Conservation (phyloP, 106 monocot species). For the Phalaenopsis equestris region DNA sequence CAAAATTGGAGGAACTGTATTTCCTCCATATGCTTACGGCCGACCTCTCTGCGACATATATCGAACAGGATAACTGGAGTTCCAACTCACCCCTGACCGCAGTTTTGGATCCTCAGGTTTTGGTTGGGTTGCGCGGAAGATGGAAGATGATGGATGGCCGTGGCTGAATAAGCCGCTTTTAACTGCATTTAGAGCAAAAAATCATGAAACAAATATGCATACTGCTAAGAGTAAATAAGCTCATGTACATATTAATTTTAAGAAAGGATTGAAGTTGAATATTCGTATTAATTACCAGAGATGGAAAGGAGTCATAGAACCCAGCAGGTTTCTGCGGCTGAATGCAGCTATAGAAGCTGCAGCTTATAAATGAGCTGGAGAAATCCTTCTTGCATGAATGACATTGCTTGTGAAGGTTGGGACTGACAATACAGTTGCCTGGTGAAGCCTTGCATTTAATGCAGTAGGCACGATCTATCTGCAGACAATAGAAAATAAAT, state of each 20-base stretch:
- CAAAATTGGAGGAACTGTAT: conserved; percentile 9
- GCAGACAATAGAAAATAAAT: neutral
- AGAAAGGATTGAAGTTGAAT: too few relatives aligned
- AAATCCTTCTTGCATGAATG: neutral
- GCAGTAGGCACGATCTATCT: neutral
- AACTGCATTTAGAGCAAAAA: neutral
- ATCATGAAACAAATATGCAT: too few relatives aligned
- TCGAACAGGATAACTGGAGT: neutral
- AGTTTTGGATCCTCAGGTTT: neutral
- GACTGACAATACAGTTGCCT: neutral
- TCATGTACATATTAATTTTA: too few relatives aligned
- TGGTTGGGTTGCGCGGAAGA: neutral
- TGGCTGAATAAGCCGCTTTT: neutral
- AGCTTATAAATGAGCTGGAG: neutral
- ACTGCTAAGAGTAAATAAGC: too few relatives aligned
- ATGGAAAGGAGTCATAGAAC: neutral
- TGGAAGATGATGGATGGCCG: neutral
- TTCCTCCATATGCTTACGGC: conserved; percentile 5
- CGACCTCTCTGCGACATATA: neutral
- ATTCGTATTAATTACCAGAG: neutral
- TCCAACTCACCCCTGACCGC: neutral
- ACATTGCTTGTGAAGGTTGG: neutral
- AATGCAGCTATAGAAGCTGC: neutral
- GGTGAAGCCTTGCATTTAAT: neutral
- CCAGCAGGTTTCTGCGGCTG: neutral